phyloP scores from a whole-genome alignment of 306 rosid species.

The Dalbergia oliveri region DNA sequence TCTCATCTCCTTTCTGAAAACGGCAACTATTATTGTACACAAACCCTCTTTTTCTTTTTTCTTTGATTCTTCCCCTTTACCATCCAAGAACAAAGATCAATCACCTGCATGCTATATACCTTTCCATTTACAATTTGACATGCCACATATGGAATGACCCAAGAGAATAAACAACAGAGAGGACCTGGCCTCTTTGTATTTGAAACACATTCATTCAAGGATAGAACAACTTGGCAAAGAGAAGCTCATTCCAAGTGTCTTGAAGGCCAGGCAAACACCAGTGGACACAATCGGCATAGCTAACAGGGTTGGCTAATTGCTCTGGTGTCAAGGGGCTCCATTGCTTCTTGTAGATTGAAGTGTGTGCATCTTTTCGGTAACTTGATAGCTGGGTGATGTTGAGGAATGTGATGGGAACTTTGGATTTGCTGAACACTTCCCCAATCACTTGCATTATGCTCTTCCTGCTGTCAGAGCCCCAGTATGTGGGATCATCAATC shows the following conservation, averaged over 20 bases:
- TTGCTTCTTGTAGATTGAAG: constrained; percentile 92
- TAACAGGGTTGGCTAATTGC: constrained; percentile 82
- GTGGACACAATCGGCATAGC: constrained; percentile 94
- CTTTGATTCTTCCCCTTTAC: background rate
- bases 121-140: constrained; percentile 4
- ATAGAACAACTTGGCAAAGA: constrained; percentile 80
- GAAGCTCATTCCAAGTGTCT: constrained; percentile 99
- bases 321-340: constrained; percentile 82
- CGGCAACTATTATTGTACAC: constrained; percentile 21
- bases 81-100: constrained; percentile 1
- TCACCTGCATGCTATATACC: background rate
- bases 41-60: background rate
- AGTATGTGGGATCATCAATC: constrained; percentile 69
- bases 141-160: background rate
- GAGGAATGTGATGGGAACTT: constrained; percentile 78
- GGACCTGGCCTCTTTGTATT: background rate
- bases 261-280: constrained; percentile 99
- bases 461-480: constrained; percentile 85
- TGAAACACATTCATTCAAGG: constrained; percentile 51
- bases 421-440: constrained; percentile 69
- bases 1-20: background rate
- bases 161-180: background rate
- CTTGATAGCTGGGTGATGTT: constrained; percentile 89
- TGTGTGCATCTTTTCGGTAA: constrained; percentile 91
- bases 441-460: constrained; percentile 86